Conservation (phyloP, 2,329 filamentous ascomycete genomes). For the Colletotrichum destructivum region DNA sequence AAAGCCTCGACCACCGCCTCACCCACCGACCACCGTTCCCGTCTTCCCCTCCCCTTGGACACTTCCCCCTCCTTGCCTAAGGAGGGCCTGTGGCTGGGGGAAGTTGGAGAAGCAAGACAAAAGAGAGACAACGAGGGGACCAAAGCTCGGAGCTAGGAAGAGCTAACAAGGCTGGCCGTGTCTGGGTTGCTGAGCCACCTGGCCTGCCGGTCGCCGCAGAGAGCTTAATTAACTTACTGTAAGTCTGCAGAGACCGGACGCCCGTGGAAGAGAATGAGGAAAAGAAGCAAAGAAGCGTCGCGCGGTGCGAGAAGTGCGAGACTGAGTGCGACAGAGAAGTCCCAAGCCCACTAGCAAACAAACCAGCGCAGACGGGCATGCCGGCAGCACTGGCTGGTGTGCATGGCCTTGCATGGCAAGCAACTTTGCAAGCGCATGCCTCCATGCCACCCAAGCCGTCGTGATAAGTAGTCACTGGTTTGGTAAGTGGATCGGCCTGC, state of each 20-base stretch:
- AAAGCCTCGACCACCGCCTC: conserved; percentile 17
- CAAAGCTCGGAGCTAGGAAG: not conserved
- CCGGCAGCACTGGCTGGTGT: conserved; percentile 21
- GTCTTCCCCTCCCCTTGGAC: not conserved
- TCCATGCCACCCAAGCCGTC: too few species aligned
- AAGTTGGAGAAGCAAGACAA: conserved; percentile 6
- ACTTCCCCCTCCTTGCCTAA: not conserved
- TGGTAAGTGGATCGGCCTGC: conserved; percentile 22
- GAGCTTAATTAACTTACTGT: not conserved
- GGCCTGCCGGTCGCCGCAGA: not conserved
- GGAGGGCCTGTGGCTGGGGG: not conserved
- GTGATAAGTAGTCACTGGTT: too few species aligned
- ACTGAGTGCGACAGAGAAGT: not conserved
- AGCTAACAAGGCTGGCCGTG: not conserved
- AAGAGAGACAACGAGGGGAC: not conserved
- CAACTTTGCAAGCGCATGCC: not conserved
- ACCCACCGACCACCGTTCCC: conserved; percentile 9
- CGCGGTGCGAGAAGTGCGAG: not conserved
- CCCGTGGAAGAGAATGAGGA: not conserved
- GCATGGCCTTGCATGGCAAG: conserved; percentile 29
- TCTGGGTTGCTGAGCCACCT: conserved; percentile 9
- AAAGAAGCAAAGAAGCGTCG: conserved; percentile 4
- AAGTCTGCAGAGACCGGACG: conserved; percentile 2
- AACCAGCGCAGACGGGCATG: conserved; percentile 1
- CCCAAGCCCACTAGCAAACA: not conserved